Evolutionary conservation across 805 yeast species (phyloP).

Genomic region (Candida ortonii): DNA sequence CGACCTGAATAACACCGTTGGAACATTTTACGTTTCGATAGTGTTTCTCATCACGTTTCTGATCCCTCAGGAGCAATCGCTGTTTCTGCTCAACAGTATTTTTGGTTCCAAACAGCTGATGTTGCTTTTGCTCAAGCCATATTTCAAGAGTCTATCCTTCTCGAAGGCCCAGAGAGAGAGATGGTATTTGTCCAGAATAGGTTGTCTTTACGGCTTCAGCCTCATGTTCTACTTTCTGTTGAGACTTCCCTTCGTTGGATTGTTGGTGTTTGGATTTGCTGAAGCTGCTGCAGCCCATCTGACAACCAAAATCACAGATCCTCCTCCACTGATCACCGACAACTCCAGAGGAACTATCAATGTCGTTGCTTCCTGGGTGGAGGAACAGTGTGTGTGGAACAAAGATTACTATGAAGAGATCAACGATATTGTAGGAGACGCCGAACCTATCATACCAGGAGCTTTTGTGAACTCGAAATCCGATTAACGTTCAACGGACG

Average conservation of each 20-base stretch:
- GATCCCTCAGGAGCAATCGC: slow-evolving; percentile 35
- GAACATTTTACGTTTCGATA: slow-evolving; percentile 41
- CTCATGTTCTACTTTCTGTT: slow-evolving; percentile 43
- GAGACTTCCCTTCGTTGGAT: slow-evolving; percentile 44
- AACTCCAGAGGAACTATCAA: slow-evolving; percentile 3
- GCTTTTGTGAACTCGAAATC: slow-evolving; percentile 8
- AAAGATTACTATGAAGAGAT: slow-evolving; percentile 18
- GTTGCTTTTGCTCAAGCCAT: slow-evolving; percentile 48
- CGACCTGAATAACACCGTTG: slow-evolving; percentile 43
- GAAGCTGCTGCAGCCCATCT: slow-evolving; percentile 53
- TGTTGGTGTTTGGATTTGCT: slow-evolving; percentile 50
- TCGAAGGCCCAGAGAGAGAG: slow-evolving; percentile 38
- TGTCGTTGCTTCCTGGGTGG: slow-evolving; percentile 12
- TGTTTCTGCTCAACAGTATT: slow-evolving; percentile 40
- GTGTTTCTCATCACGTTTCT: slow-evolving; percentile 36
- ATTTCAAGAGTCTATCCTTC: slow-evolving; percentile 46
- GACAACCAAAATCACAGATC: slow-evolving; percentile 51
- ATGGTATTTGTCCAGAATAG: slow-evolving; percentile 54
- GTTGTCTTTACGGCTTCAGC: slow-evolving; percentile 56
- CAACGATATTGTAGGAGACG: slow-evolving; percentile 11
- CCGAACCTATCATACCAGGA: slow-evolving; percentile 17
- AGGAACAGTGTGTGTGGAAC: slow-evolving; percentile 18
- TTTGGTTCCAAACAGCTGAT: slow-evolving; percentile 46
- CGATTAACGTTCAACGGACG: no score
- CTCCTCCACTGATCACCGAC: slow-evolving; percentile 30